A percentile compares a stretch with the other conserved stretches of the same genome.
Evolutionary conservation across 2,329 filamentous ascomycete genomes (phyloP).

Genomic region (Trichoderma sp.): DNA sequence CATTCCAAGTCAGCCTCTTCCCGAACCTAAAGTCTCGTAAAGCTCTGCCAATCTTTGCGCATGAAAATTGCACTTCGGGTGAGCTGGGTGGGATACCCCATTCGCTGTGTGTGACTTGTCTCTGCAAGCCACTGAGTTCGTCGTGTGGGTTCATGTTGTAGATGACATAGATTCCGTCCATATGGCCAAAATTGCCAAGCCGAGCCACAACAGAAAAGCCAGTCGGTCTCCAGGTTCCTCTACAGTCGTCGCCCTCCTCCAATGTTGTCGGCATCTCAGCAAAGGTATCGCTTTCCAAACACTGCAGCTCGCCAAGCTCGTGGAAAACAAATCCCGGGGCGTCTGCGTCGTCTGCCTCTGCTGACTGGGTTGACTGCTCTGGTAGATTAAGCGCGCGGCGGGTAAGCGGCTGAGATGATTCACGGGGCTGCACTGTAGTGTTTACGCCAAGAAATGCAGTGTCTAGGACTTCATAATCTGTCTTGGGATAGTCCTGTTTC

Average conservation of each 20-base stretch:
- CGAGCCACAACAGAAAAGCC: conserved; percentile 8
- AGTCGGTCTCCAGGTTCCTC: conserved; percentile 1
- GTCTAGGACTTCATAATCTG: not conserved
- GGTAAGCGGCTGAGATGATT: conserved; percentile 4
- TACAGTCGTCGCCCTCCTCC: not conserved
- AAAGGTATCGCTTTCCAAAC: conserved; percentile 3
- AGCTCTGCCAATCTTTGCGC: conserved; percentile 9
- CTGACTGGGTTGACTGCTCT: conserved; percentile 11
- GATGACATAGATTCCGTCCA: not conserved
- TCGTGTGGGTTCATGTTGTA: conserved; percentile 7
- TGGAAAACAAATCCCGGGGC: conserved; percentile 19
- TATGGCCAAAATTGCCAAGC: not conserved
- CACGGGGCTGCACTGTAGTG: not conserved
- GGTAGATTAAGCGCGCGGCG: conserved; percentile 9
- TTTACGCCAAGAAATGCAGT: conserved; percentile 11
- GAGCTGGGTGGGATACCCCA: conserved; percentile 14
- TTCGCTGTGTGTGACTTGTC: not conserved
- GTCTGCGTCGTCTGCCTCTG: conserved; percentile 7
- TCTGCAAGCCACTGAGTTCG: not conserved
- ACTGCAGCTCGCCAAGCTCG: conserved; percentile 16
- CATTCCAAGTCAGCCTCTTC: not conserved
- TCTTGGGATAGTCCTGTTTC: not conserved
- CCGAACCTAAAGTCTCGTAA: conserved; percentile 7
- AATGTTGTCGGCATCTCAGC: not conserved
- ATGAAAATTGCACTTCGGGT: conserved; percentile 8